Evolutionary conservation across 1,139 yeast genomes (phyloP).

Genomic region (Yamadazyma friedrichii): DNA sequence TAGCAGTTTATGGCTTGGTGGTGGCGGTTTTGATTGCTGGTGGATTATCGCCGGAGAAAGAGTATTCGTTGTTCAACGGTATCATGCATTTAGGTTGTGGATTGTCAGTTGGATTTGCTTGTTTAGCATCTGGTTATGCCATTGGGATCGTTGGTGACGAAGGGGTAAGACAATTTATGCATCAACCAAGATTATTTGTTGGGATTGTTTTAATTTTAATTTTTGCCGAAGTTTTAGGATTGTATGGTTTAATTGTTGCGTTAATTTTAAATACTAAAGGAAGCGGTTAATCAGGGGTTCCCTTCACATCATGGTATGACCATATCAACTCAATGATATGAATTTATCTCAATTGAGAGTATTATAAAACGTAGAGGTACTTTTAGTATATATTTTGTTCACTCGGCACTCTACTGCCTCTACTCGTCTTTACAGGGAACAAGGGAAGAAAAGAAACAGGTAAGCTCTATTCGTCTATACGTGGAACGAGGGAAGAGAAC

Average conservation of each 20-base stretch:
- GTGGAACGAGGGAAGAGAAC: too few species aligned
- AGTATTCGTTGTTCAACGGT: conserved; percentile 88
- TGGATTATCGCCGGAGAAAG: conserved; percentile 71
- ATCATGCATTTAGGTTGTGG: conserved; percentile 98
- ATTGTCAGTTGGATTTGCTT: conserved; percentile 89
- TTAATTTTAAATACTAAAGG: conserved; percentile 89
- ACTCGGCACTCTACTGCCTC: too few species aligned
- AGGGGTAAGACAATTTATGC: conserved; percentile 96
- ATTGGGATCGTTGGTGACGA: conserved; percentile 99
- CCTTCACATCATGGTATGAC: too few species aligned
- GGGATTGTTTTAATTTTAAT: conserved; percentile 96
- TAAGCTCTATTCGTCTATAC: too few species aligned
- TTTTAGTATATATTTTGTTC: background rate
- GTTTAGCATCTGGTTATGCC: conserved; percentile 97
- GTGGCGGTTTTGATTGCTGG: conserved; percentile 96
- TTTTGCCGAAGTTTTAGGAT: conserved; percentile 98
- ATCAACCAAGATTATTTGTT: conserved; percentile 94
- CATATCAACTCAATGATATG: too few species aligned
- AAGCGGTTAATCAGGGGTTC: conserved; percentile 8
- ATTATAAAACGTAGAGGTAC: too few species aligned
- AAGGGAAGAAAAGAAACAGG: too few species aligned
- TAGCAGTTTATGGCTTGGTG: conserved; percentile 93
- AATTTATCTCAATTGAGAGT: too few species aligned
- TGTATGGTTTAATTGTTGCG: conserved; percentile 93
- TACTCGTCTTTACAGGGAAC: too few species aligned